These are phyloP conservation scores for Jatropha curcas DNA, from an alignment of 345 rosid species.

Conservation along the genomic window DNA sequence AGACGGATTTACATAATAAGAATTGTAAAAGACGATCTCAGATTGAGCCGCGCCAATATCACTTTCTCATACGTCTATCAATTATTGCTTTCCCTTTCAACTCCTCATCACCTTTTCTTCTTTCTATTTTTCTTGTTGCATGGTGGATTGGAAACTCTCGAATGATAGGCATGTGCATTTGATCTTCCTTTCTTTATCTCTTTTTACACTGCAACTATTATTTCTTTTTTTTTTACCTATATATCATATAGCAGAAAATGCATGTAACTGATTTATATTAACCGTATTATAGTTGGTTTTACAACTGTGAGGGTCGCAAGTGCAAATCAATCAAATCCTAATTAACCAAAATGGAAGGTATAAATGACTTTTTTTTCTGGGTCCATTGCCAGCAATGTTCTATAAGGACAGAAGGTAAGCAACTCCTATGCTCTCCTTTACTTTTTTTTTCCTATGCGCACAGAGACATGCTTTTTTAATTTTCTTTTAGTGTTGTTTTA, in stretches of 20 bases:
- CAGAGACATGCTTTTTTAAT: neutral
- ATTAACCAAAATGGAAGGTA: too few species aligned
- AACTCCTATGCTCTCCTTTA: neutral
- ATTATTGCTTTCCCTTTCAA: slow-evolving; percentile 22
- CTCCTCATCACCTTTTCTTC: neutral
- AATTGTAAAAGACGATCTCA: slow-evolving; percentile 69
- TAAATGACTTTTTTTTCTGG: too few species aligned
- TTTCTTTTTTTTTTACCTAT: too few species aligned
- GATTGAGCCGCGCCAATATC: slow-evolving; percentile 99
- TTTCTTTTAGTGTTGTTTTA: too few species aligned
- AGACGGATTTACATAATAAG: slow-evolving; percentile 58
- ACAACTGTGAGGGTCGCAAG: too few species aligned
- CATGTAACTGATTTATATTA: too few species aligned
- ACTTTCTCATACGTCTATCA: slow-evolving; percentile 34
- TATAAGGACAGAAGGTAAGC: neutral
- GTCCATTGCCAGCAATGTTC: neutral
- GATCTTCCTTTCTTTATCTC: neutral
- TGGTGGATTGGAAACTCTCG: too few species aligned
- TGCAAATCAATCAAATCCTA: too few species aligned
- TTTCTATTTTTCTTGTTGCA: neutral
- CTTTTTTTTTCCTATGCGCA: neutral
- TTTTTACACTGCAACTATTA: too few species aligned
- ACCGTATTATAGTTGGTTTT: too few species aligned
- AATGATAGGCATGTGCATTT: too few species aligned
- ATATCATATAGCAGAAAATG: too few species aligned